Base-by-base conservation (phyloP, 2,329 filamentous ascomycete genomes). In the Dothideomycetes sp. region DNA sequence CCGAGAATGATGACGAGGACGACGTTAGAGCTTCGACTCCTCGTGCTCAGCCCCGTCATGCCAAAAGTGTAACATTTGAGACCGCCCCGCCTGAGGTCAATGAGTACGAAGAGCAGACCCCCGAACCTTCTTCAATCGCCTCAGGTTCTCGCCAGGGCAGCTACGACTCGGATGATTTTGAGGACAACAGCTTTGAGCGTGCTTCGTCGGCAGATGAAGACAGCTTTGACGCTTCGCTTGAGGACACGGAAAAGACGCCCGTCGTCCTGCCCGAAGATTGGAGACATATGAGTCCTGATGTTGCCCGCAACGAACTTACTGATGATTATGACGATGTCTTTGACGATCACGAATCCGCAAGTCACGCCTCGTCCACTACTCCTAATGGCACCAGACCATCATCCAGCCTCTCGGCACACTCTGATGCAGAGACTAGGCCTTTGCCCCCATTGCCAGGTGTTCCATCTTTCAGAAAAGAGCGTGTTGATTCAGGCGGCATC, bases 251-350 rank as follows among this genome's bases (percentile, higher is more conserved):
- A 55, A 96, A 96, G 69, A 96, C 91, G 1, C 91, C 91, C 0
- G 91, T 98, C 9, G 89, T 98, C n/a, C 76, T 93, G 16, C 91
- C 91, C 1, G 91, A 96, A 54, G 87, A 95, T 58, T 98, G 91
- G 91, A 79, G 84, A 48, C 84, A 76, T 49, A 78, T 80, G 73
- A 88, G 65, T 65, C 84, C 64, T 58, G 78, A 70, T 52, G 76
- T 61, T 16, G 74, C 68, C n/a, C 69, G 76, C 47, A 70, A 64
- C 11, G 69, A 70, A 17, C 56, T 76, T 25, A 65, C 67, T 4
- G 64, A 71, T 45, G 60, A 65, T 10, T 69, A 74, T 24, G 79
- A 84, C 25, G 77, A 86, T 51, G 76, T 78, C 1, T 91, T 84
- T 52, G 78, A 70, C 17, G 31, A 41, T 5, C 27, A 41, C 10